phyloP scores from a whole-genome alignment of 768 basidiomycete genomes.

The Suillus discolor region DNA sequence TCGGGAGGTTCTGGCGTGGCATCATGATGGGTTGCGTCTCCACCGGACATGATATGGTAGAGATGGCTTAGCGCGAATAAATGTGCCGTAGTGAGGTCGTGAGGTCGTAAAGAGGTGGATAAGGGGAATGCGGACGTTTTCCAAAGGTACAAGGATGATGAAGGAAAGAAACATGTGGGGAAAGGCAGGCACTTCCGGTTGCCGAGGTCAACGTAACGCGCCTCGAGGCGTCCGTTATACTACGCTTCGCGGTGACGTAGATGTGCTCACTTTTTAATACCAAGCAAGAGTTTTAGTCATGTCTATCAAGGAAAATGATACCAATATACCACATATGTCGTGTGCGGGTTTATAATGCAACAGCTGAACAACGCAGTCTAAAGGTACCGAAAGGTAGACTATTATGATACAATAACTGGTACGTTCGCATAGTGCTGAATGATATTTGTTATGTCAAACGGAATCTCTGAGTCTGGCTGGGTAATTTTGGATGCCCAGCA shows the following conservation, averaged over 20 bases:
- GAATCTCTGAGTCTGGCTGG: neutral
- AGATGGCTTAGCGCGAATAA: neutral
- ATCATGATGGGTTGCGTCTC: neutral
- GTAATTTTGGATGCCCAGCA: slow-evolving; percentile 25
- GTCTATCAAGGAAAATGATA: neutral
- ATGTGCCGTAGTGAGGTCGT: slow-evolving; percentile 2
- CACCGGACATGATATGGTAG: slow-evolving; percentile 5
- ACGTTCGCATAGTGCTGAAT: slow-evolving; percentile 1
- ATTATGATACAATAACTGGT: slow-evolving; percentile 8
- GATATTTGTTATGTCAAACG: neutral
- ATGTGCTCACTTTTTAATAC: neutral
- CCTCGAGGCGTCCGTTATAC: neutral
- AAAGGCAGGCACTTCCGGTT: neutral
- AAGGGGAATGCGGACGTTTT: neutral
- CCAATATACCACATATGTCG: neutral
- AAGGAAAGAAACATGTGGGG: slow-evolving; percentile 1
- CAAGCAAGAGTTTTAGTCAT: neutral
- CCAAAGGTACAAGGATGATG: neutral
- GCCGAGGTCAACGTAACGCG: neutral
- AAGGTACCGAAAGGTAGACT: neutral
- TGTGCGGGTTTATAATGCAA: neutral
- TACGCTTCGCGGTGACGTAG: neutral
- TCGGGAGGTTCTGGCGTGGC: neutral
- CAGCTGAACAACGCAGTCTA: neutral
- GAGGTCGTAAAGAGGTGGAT: slow-evolving; percentile 4